Percentiles rank a stretch among this genome's conserved stretches.
phyloP scores from a whole-genome alignment of 2,329 filamentous ascomycete genomes.

The Geosmithia morbida region DNA sequence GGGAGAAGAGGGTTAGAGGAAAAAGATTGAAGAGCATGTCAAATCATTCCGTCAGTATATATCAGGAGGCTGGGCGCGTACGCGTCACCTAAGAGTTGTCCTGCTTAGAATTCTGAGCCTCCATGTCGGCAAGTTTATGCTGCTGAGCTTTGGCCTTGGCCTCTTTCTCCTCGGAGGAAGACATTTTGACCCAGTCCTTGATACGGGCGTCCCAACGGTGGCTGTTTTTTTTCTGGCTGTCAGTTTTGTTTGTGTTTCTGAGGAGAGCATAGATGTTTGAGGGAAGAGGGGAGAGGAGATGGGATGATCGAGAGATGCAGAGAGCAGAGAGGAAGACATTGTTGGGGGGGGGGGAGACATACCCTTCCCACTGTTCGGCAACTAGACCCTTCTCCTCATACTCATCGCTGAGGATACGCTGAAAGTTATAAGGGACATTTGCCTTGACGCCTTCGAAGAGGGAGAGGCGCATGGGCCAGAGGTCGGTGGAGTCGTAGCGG shows the following conservation, averaged over 20 bases:
- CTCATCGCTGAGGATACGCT: constrained; percentile 50
- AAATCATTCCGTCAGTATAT: no score
- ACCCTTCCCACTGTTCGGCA: constrained; percentile 47
- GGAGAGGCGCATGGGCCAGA: constrained; percentile 62
- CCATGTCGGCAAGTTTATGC: constrained; percentile 3
- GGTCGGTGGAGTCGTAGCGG: constrained; percentile 51
- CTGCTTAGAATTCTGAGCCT: constrained; percentile 8
- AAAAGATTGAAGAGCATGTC: no score
- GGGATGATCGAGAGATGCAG: neutral
- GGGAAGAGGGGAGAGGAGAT: neutral
- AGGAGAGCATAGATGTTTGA: neutral
- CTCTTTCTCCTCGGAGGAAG: constrained; percentile 6
- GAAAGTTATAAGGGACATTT: constrained; percentile 54
- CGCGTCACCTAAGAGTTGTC: no score
- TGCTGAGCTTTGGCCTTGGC: constrained; percentile 1
- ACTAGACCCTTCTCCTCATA: constrained; percentile 49
- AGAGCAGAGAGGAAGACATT: neutral
- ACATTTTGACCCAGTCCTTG: constrained; percentile 43
- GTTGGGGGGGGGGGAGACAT: no score
- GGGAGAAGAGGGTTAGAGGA: no score
- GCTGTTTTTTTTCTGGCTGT: constrained; percentile 17
- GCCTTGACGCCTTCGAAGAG: constrained; percentile 62
- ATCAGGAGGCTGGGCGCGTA: no score
- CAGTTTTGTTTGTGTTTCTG: neutral
- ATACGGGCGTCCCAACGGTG: constrained; percentile 43